Conservation (phyloP, 2,329 filamentous ascomycete genomes). For the Pseudohalonectria lignicola region DNA sequence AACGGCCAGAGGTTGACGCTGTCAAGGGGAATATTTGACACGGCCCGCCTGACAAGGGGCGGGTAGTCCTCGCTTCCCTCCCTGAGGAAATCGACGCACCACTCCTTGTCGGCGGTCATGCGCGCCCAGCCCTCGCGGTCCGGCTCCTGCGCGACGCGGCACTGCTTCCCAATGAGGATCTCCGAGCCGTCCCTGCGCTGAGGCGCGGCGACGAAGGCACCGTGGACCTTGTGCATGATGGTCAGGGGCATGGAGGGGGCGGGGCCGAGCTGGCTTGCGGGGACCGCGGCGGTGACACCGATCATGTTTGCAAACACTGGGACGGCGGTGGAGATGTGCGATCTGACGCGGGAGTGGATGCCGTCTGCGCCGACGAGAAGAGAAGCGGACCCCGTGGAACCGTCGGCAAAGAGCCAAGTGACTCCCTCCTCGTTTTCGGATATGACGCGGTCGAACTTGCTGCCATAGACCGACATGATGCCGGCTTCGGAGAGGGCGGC, state of each 20-base stretch:
- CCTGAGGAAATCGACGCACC: constrained; percentile 20
- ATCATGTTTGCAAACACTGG: no score
- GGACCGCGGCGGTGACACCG: no score
- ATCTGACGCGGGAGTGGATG: no score
- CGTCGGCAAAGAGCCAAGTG: no score
- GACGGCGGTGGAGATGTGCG: no score
- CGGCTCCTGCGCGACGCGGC: constrained; percentile 21
- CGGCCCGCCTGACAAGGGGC: no score
- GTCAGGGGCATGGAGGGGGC: constrained; percentile 28
- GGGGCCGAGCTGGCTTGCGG: constrained; percentile 27
- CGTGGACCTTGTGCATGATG: constrained; percentile 25
- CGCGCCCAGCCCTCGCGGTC: constrained; percentile 29
- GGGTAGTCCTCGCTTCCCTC: constrained; percentile 23
- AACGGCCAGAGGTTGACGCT: no score
- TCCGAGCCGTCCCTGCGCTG: constrained; percentile 36
- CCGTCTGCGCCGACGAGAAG: no score
- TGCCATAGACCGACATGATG: constrained; percentile 32
- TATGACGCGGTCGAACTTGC: constrained; percentile 32
- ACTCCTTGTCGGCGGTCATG: constrained; percentile 25
- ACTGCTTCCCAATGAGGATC: constrained; percentile 34
- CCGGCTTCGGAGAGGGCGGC: constrained; percentile 22
- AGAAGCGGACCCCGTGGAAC: no score
- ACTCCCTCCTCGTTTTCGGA: constrained; percentile 27
- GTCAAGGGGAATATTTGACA: no score
- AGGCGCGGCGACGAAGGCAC: constrained; percentile 38